phyloP scores from a whole-genome alignment of 345 rosid genomes.

The Euphorbia lathyris region DNA sequence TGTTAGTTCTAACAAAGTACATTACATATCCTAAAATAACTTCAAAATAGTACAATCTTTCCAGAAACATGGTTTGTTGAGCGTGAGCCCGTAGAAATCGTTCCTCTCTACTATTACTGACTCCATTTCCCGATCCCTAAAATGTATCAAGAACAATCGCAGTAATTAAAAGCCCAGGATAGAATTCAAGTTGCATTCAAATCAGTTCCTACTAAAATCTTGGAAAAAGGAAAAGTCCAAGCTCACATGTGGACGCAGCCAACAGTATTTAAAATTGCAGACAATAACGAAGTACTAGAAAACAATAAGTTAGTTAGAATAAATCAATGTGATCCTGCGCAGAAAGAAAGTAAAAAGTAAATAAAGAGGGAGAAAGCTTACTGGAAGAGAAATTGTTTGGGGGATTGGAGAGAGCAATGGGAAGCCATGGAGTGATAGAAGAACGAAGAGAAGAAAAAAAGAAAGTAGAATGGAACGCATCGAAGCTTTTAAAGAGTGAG shows the following conservation, averaged over 20 bases:
- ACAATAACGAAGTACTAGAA: neutral
- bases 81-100: no score
- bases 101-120: no score
- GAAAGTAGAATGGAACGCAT: conserved; percentile 3
- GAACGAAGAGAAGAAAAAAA: conserved; percentile 8
- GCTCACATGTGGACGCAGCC: neutral
- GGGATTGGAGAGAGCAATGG: conserved; percentile 29
- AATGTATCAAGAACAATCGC: neutral
- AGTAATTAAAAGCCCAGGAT: neutral
- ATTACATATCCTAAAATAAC: neutral
- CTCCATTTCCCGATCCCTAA: neutral
- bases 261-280: neutral
- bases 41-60: neutral
- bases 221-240: neutral
- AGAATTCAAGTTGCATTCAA: neutral
- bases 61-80: neutral
- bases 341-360: neutral
- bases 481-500: neutral
- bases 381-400: conserved; percentile 25
- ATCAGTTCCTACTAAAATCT: neutral
- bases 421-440: conserved; percentile 63
- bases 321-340: neutral
- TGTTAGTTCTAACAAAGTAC: neutral
- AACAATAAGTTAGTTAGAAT: neutral
- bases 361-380: conserved; percentile 28